Evolutionary conservation across 371 early-diverging fungal species (phyloP).

Genomic region (Mortierella sp.): DNA sequence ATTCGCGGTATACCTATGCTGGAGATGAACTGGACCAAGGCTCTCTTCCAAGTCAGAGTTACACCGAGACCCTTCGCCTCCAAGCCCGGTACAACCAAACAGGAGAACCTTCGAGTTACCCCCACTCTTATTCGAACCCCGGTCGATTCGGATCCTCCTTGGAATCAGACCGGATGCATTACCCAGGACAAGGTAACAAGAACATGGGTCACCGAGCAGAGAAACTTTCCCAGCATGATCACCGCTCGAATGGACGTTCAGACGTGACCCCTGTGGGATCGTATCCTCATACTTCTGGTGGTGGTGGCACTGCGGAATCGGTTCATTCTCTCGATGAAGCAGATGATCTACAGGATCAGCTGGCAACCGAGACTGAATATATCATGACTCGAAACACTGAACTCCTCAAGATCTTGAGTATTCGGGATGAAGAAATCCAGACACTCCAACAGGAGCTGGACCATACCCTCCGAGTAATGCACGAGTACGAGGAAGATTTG

Average conservation of each 20-base stretch:
- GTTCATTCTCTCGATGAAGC: slow-evolving; percentile 32
- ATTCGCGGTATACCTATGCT: slow-evolving; percentile 30
- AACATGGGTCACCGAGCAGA: slow-evolving; percentile 8
- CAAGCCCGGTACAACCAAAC: slow-evolving; percentile 9
- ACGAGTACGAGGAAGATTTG: slow-evolving; percentile 52
- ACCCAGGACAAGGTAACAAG: slow-evolving; percentile 6
- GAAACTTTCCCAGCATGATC: slow-evolving; percentile 8
- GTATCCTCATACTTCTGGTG: slow-evolving; percentile 1
- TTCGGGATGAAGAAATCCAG: slow-evolving; percentile 52
- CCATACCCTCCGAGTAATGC: slow-evolving; percentile 52
- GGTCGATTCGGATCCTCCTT: slow-evolving; percentile 14
- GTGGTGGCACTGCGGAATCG: slow-evolving; percentile 20
- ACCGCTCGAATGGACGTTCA: slow-evolving; percentile 13
- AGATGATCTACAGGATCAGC: slow-evolving; percentile 46
- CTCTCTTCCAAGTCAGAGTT: slow-evolving; percentile 24
- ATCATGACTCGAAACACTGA: slow-evolving; percentile 52
- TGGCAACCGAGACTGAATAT: slow-evolving; percentile 48
- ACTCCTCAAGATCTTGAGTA: slow-evolving; percentile 38
- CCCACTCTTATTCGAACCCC: slow-evolving; percentile 10
- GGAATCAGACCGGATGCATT: slow-evolving; percentile 14
- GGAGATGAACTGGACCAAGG: slow-evolving; percentile 20
- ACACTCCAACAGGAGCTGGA: slow-evolving; percentile 52
- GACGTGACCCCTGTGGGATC: slow-evolving; percentile 12
- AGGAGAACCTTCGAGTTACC: slow-evolving; percentile 10
- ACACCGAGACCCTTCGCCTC: slow-evolving; percentile 10